phyloP scores from a whole-genome alignment of 352 stramenopile species.

The Pythium grandisporangium region DNA sequence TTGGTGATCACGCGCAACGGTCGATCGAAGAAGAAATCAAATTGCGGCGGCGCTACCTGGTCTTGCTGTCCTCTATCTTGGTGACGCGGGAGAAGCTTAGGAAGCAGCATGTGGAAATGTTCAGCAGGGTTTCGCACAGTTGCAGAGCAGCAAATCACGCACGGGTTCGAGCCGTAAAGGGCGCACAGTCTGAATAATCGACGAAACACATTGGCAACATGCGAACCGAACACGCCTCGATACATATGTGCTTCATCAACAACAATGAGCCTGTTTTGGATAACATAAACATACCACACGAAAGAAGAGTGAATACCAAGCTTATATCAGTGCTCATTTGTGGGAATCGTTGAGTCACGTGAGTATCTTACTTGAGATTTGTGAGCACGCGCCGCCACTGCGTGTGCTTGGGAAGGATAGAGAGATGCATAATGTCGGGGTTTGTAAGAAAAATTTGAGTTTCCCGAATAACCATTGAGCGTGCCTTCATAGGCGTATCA shows the following conservation, averaged over 20 bases:
- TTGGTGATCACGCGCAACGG: constrained; percentile 73
- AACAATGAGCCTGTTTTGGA: constrained; percentile 40
- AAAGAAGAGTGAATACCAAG: too few relatives aligned
- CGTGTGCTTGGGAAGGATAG: constrained; percentile 91
- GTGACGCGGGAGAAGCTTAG: constrained; percentile 26
- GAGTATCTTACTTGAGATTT: constrained; percentile 84
- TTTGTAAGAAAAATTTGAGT: constrained; percentile 97
- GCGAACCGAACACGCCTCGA: constrained; percentile 78
- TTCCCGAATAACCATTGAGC: constrained; percentile 73
- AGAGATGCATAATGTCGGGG: constrained; percentile 96
- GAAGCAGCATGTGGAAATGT: constrained; percentile 90
- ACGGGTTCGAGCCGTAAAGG: constrained; percentile 67
- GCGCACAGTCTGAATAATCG: constrained; percentile 85
- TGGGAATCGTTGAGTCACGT: too few relatives aligned
- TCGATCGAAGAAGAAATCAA: constrained; percentile 59
- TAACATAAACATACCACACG: neutral
- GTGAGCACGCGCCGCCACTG: constrained; percentile 85
- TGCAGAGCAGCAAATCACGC: constrained; percentile 94
- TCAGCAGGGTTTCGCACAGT: constrained; percentile 91
- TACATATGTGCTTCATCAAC: constrained; percentile 94
- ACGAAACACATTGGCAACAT: constrained; percentile 85
- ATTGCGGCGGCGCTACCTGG: constrained; percentile 19
- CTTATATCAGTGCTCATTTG: too few relatives aligned
- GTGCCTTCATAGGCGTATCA: constrained; percentile 89
- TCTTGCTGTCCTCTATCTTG: neutral